Percentiles rank a stretch among this genome's conserved stretches.
These are phyloP conservation scores for Saitozyma sp. DNA, from an alignment of 768 basidiomycete species.

Conservation along the genomic window DNA sequence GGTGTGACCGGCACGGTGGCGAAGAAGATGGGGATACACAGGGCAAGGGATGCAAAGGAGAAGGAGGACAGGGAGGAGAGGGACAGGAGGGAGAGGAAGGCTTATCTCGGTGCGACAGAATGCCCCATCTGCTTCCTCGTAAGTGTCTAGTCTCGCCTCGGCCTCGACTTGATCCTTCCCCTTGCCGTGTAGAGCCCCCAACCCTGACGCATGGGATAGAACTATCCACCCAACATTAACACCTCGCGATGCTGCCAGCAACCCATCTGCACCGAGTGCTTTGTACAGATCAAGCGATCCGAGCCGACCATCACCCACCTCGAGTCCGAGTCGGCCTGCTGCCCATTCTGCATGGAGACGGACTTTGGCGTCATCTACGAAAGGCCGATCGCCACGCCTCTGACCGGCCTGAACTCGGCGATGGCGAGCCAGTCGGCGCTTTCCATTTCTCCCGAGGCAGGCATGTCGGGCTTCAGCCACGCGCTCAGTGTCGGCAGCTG, in stretches of 20 bases:
- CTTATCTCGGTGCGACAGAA: conserved; percentile 82
- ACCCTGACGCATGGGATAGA: conserved; percentile 58
- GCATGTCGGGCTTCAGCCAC: conserved; percentile 30
- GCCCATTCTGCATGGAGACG: conserved; percentile 95
- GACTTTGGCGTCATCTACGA: conserved; percentile 92
- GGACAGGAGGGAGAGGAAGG: conserved; percentile 65
- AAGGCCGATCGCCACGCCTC: conserved; percentile 54
- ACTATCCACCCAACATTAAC: conserved; percentile 96
- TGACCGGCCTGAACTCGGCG: conserved; percentile 13
- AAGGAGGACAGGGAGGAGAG: conserved; percentile 25
- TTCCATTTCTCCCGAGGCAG: conserved; percentile 30
- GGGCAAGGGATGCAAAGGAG: conserved; percentile 17
- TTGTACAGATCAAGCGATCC: conserved; percentile 95
- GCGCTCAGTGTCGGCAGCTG: conserved; percentile 29
- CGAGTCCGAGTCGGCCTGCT: conserved; percentile 93
- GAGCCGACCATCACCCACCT: conserved; percentile 94
- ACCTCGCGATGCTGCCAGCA: conserved; percentile 98
- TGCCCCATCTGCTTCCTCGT: conserved; percentile 99
- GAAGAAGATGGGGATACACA: conserved; percentile 34
- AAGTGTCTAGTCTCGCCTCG: conserved; percentile 36
- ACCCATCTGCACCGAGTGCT: conserved; percentile 97
- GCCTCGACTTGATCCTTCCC: conserved; percentile 24
- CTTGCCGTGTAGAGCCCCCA: conserved; percentile 1
- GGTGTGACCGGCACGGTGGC: conserved; percentile 20
- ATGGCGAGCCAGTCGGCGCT: conserved; percentile 17